Conservation (phyloP, 2,329 filamentous ascomycete species). For the Coniochaeta sp. region DNA sequence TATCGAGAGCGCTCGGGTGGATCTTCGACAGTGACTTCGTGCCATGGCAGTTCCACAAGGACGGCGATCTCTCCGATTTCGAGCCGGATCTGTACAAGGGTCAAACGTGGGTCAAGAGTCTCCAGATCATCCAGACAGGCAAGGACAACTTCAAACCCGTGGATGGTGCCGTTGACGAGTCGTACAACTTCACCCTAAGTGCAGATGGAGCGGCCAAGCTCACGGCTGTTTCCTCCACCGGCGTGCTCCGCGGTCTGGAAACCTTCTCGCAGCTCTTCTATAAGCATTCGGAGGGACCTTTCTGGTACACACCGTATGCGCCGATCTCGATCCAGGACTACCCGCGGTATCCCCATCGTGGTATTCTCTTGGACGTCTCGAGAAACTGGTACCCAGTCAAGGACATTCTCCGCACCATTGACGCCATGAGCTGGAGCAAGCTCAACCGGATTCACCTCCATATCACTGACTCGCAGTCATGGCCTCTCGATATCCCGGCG, state of each 20-base stretch:
- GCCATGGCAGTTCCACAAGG: conserved; percentile 70
- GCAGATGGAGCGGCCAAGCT: conserved; percentile 54
- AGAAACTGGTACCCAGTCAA: conserved; percentile 62
- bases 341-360: conserved; percentile 70
- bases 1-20: conserved; percentile 52
- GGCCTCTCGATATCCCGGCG: conserved; percentile 73
- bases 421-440: conserved; percentile 72
- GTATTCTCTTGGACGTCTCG: conserved; percentile 71
- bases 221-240: conserved; percentile 57
- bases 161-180: conserved; percentile 63
- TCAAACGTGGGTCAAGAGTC: conserved; percentile 46
- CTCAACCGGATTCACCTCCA: conserved; percentile 78
- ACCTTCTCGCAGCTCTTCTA: conserved; percentile 78
- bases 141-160: conserved; percentile 55
- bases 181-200: conserved; percentile 60
- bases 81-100: conserved; percentile 47
- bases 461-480: conserved; percentile 76
- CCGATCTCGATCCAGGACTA: conserved; percentile 67
- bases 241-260: conserved; percentile 65
- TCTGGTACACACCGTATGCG: conserved; percentile 61
- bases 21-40: conserved; percentile 65
- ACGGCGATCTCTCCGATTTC: conserved; percentile 47
- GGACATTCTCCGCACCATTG: conserved; percentile 68
- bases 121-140: conserved; percentile 55
- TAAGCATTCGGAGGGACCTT: conserved; percentile 50